Conservation (phyloP, 805 yeast genomes). For the Barnettozyma siamensis region DNA sequence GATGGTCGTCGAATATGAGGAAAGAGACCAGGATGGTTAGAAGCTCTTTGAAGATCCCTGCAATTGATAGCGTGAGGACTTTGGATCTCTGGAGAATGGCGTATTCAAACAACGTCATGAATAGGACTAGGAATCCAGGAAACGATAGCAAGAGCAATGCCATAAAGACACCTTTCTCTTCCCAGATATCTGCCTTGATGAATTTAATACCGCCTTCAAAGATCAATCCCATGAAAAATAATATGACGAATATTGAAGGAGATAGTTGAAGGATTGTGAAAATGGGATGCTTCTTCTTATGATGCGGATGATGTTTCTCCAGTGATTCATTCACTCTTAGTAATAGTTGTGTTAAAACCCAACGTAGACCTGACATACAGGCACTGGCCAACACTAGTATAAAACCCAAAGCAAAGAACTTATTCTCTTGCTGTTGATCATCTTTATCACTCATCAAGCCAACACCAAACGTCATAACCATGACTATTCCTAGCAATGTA, state of each 20-base stretch:
- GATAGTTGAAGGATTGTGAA: conserved; percentile 78
- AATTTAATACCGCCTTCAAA: conserved; percentile 66
- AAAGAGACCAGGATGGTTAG: conserved; percentile 69
- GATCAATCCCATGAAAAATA: conserved; percentile 56
- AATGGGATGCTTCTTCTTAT: conserved; percentile 56
- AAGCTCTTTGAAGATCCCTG: conserved; percentile 90
- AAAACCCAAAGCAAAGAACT: conserved; percentile 48
- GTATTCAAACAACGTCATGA: conserved; percentile 87
- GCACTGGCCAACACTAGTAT: conserved; percentile 71
- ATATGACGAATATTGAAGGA: conserved; percentile 69
- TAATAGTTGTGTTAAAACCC: conserved; percentile 90
- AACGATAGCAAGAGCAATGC: conserved; percentile 58
- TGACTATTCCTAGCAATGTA: conserved; percentile 63
- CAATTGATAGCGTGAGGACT: conserved; percentile 79
- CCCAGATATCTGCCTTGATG: conserved; percentile 55
- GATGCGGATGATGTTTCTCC: conserved; percentile 3
- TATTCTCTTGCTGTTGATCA: conserved; percentile 17
- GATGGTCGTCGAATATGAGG: conserved; percentile 65
- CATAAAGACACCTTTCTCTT: conserved; percentile 43
- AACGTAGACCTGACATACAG: conserved; percentile 80
- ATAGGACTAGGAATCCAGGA: conserved; percentile 85
- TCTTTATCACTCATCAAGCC: conserved; percentile 72
- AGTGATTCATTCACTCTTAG: conserved; percentile 26
- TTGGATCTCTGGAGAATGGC: conserved; percentile 75
- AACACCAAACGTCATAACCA: conserved; percentile 79